Conservation (phyloP, 1,139 yeast species). For the Suhomyces taliae region DNA sequence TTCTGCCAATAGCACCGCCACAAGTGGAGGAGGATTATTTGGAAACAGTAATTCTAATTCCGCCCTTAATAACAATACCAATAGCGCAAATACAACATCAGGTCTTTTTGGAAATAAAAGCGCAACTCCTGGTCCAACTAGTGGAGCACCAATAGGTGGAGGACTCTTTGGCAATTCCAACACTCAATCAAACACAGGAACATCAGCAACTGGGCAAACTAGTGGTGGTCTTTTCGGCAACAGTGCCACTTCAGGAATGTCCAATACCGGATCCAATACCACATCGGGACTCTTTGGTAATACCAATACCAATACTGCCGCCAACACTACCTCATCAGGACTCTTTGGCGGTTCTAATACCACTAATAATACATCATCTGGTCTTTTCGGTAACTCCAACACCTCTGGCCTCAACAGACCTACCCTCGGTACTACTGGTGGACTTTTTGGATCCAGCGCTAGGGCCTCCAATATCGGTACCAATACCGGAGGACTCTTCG, state of each 20-base stretch:
- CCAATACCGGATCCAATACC: not conserved
- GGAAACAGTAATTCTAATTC: constrained; percentile 1
- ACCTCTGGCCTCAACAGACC: not conserved
- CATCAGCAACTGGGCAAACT: too few relatives aligned
- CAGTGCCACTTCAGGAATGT: not conserved
- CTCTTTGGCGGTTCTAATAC: constrained; percentile 20
- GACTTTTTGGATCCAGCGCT: constrained; percentile 20
- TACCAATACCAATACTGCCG: not conserved
- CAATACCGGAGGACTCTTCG: constrained; percentile 8
- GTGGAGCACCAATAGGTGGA: too few relatives aligned
- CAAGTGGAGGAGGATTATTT: constrained; percentile 6
- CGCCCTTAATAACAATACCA: too few relatives aligned
- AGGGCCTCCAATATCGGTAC: constrained; percentile 11
- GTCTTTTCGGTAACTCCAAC: constrained; percentile 13
- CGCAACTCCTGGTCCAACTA: too few relatives aligned
- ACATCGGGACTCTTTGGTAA: constrained; percentile 9
- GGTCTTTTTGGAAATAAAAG: too few relatives aligned
- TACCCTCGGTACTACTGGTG: constrained; percentile 11
- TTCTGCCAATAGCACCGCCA: not conserved
- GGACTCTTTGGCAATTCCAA: too few relatives aligned
- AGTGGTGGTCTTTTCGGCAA: too few relatives aligned
- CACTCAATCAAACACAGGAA: too few relatives aligned
- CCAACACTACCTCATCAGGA: constrained; percentile 8
- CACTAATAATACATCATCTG: constrained; percentile 8
- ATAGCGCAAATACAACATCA: too few relatives aligned